Percentiles rank a stretch among this genome's conserved stretches.
phyloP scores from a whole-genome alignment of 2,329 filamentous ascomycete genomes.

The Calonectria naviculata region DNA sequence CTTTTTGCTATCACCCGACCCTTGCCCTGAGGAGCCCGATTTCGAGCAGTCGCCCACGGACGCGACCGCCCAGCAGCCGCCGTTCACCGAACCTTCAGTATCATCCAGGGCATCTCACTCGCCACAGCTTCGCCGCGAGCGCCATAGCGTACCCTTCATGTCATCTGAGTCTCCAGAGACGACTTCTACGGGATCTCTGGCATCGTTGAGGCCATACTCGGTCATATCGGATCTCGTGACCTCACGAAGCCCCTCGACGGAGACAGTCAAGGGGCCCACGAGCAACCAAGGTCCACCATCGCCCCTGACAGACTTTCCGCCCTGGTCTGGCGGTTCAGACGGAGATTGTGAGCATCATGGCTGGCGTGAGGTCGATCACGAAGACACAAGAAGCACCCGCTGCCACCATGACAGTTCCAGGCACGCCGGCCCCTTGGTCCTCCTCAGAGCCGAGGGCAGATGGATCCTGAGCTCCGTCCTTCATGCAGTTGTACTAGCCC shows the following conservation, averaged over 20 bases:
- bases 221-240: background rate
- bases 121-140: background rate
- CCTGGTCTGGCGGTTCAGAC: slow-evolving; percentile 33
- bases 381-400: background rate
- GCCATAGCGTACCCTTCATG: background rate
- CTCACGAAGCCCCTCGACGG: slow-evolving; percentile 26
- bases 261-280: slow-evolving; percentile 31
- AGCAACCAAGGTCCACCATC: slow-evolving; percentile 21
- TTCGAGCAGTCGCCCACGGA: background rate
- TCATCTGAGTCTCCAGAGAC: background rate
- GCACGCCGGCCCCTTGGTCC: slow-evolving; percentile 6
- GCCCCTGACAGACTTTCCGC: slow-evolving; percentile 43
- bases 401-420: background rate
- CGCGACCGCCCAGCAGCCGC: background rate
- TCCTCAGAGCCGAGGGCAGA: slow-evolving; percentile 19
- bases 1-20: background rate
- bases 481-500: slow-evolving; percentile 41
- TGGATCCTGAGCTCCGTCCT: slow-evolving; percentile 33
- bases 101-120: background rate
- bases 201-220: background rate
- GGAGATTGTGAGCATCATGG: slow-evolving; percentile 25
- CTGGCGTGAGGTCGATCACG: slow-evolving; percentile 19
- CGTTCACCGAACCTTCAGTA: background rate
- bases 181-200: background rate
- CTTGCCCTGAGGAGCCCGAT: background rate